Evolutionary conservation across 1,139 yeast genomes (phyloP).

Genomic region (Taphrina pruni): DNA sequence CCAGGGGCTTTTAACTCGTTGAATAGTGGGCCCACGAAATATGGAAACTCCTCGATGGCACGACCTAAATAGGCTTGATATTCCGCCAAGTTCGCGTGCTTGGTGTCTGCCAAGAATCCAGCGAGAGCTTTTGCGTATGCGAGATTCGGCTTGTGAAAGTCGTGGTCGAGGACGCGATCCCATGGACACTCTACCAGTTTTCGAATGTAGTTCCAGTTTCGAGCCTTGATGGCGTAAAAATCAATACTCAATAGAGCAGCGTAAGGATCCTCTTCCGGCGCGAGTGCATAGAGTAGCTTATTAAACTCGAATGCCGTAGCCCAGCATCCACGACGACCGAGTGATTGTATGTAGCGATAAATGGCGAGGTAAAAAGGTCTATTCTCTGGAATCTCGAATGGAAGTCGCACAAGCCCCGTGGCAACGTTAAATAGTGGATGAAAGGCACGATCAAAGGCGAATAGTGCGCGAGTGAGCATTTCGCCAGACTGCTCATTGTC

Average conservation of each 20-base stretch:
- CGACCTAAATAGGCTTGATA: conserved; percentile 59
- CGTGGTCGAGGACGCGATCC: conserved; percentile 48
- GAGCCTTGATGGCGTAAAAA: conserved; percentile 72
- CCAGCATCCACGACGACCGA: conserved; percentile 79
- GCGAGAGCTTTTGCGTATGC: conserved; percentile 73
- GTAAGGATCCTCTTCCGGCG: conserved; percentile 81
- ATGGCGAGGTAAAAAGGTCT: conserved; percentile 76
- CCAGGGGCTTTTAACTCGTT: conserved; percentile 53
- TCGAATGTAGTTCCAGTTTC: conserved; percentile 67
- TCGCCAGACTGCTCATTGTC: conserved; percentile 61
- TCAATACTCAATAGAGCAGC: conserved; percentile 86
- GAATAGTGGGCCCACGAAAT: conserved; percentile 61
- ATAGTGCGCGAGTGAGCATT: conserved; percentile 63
- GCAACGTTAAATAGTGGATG: conserved; percentile 56
- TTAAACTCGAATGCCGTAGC: conserved; percentile 77
- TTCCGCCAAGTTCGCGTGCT: conserved; percentile 48
- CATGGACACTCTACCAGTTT: conserved; percentile 55
- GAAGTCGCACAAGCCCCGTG: conserved; percentile 69
- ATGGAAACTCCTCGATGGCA: conserved; percentile 67
- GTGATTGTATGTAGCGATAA: conserved; percentile 70
- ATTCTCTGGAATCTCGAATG: conserved; percentile 75
- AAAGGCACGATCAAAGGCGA: conserved; percentile 75
- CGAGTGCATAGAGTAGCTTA: conserved; percentile 62
- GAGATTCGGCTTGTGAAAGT: conserved; percentile 70
- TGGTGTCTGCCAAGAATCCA: conserved; percentile 50